These are phyloP conservation scores for Nitzschia sp. DNA, from an alignment of 108 stramenopile genomes.

Conservation along the genomic window DNA sequence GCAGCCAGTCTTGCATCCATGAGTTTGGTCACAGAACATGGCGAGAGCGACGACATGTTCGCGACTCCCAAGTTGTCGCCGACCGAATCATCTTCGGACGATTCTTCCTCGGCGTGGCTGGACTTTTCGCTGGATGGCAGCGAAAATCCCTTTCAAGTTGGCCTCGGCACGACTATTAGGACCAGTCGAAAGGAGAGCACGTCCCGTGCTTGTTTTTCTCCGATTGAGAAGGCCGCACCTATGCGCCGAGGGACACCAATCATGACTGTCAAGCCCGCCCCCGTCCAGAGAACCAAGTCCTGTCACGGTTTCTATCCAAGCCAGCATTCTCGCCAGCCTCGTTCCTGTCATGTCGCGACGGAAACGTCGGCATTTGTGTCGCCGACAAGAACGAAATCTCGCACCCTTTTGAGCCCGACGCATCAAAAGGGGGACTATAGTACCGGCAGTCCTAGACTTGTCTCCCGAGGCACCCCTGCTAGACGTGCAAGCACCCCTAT, in stretches of 20 bases:
- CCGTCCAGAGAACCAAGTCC: constrained; percentile 3
- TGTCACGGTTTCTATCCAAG: background rate
- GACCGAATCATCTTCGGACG: background rate
- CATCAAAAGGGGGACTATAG: no score
- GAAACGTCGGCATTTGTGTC: background rate
- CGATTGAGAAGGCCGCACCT: background rate
- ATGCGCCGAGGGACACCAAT: background rate
- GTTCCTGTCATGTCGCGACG: background rate
- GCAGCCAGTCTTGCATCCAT: background rate
- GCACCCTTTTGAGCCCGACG: no score
- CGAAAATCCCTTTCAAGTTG: constrained; percentile 8
- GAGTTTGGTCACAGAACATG: background rate
- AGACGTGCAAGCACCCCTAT: background rate
- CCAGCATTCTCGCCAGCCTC: background rate
- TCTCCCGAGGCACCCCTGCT: no score
- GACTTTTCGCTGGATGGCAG: constrained; percentile 17
- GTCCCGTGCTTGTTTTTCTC: background rate
- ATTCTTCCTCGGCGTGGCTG: background rate
- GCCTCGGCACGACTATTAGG: no score
- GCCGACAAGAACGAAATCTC: background rate
- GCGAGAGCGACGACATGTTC: background rate
- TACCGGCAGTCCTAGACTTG: no score
- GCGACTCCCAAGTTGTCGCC: background rate
- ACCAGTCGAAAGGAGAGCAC: background rate
- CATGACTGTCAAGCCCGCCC: background rate